Base-by-base conservation (phyloP, 108 stramenopile genomes). In the Skeletonema potamos region DNA sequence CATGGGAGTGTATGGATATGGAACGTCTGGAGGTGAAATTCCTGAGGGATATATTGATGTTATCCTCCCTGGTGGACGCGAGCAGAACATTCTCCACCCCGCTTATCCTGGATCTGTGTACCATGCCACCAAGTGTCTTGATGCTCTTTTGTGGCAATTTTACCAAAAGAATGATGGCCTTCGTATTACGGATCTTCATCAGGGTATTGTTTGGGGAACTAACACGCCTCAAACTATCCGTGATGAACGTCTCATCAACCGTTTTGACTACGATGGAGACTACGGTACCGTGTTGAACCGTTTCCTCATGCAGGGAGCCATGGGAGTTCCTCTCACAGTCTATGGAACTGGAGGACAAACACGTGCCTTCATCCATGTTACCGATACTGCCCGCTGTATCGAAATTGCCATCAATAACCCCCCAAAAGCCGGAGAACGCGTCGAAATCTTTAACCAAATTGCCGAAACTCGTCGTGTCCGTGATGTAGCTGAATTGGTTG, bases 11-110 rank as follows among this genome's bases (percentile, higher is more conserved):
- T 98, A 98, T 72, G 98, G 98, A 64, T 98, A 97, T 78, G 98
- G 98, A 64, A 97, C 96, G 54, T 93, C 94, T 15, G 98, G 97
- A 60, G 97, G 97, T 62, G 96, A 97, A 84, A 98, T 98, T 63
- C 98, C 98, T 32, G 98, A 98, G 88, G 98, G 98, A 55, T 98
- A 98, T 90, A 96, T 98, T 72, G 98, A 98, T 86, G 96, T 98
- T 20, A 95, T 76, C 56, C 92, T 98, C 17, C 97, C 97, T 4
- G 96, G 92, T 36, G 92, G 96, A 64, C 86, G 96, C 20, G 76
- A 96, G 77, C 58, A 86, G 57, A 94, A 91, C 75, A 99, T 99
- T 77, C 83, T 99, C 56, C 98, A 98, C 82, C 98, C 98, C 27
- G 98, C 98, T 34, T 96, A 98, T 79, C 98, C 98, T 37, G 98